These are phyloP conservation scores for Candida tibetensis DNA, from an alignment of 805 yeast genomes.

Conservation along the genomic window DNA sequence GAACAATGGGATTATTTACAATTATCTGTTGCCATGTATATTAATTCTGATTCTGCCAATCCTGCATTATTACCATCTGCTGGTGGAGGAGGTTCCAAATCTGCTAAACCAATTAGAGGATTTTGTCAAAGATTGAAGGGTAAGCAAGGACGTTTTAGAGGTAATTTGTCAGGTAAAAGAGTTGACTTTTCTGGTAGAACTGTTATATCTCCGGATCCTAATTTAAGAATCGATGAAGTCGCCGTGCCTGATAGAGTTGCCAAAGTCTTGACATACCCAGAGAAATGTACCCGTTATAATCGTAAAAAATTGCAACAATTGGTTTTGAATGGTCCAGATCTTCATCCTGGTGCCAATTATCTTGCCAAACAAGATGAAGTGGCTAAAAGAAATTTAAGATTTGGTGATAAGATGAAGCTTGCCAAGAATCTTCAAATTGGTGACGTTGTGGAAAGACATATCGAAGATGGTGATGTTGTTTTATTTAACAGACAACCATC, in stretches of 20 bases:
- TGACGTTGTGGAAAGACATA: constrained; percentile 92
- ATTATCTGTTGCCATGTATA: constrained; percentile 93
- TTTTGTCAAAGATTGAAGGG: constrained; percentile 97
- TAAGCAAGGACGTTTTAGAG: constrained; percentile 98
- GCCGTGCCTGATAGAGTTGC: constrained; percentile 98
- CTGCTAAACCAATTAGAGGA: constrained; percentile 82
- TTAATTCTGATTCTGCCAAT: constrained; percentile 89
- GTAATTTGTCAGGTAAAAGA: constrained; percentile 96
- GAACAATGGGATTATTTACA: constrained; percentile 99
- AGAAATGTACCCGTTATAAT: constrained; percentile 87
- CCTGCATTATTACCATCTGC: constrained; percentile 74
- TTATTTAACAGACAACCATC: constrained; percentile 98
- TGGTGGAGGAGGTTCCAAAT: constrained; percentile 52
- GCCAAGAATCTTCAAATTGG: constrained; percentile 80
- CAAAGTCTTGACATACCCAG: constrained; percentile 93
- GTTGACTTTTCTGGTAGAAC: constrained; percentile 98
- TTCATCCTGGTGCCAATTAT: constrained; percentile 97
- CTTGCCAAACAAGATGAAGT: constrained; percentile 77
- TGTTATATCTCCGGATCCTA: constrained; percentile 98
- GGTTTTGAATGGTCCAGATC: constrained; percentile 78
- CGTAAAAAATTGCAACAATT: constrained; percentile 70
- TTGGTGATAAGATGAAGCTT: constrained; percentile 76
- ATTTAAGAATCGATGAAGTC: constrained; percentile 89
- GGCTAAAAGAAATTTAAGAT: constrained; percentile 83
- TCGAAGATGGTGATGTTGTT: constrained; percentile 96